Evolutionary conservation across 768 basidiomycete species (phyloP), one percentile per base, ranked within the genome.

Genomic region (Suillus discolor): DNA sequence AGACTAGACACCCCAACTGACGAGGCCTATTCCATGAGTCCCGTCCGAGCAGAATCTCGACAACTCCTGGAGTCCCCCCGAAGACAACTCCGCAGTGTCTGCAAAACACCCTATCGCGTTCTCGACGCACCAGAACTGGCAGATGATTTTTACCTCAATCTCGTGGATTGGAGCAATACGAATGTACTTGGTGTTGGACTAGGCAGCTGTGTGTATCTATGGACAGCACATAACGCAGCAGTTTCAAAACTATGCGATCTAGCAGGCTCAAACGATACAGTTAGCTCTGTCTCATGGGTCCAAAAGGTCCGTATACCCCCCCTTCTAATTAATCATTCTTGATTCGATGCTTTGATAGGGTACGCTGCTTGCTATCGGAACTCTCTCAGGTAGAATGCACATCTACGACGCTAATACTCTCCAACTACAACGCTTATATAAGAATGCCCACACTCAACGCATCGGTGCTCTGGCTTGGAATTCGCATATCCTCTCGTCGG

Each of bases 391-490:
- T 1, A 83, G 88, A 49, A 82, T 99, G 47, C 93, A 96, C 71
- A 96, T 99, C 64, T 99, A 97, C 79, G 97, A 99, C 68, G 96
- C 94, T 11, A 82, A 84, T 55, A 90, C 89, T 0, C 86, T 93
- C 16, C 82, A 88, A 54, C 79, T 90, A 15, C 86, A 89, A 62
- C 88, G 97, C 28, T 93, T 91, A 0, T 97, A 98, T 78, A 83
- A 86, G 3, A 84, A 87, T 61, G 97, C 95, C 0, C 97, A 99
- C 73, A 77, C 83, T 0, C 93, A 94, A 71, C 90, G 97, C 55
- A 94, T 98, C 62, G 97, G 97, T 47, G 92, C 94, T 5, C 82
- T 99, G 25, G 94, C 96, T 1, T 99, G 97, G 97, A 97, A 97
- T 73, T 80, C 88, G 0, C 87, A 91, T 71, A 85, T 97, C 38